Base-by-base conservation (phyloP, 257 asterid genomes). In the Scutellaria barbata region DNA sequence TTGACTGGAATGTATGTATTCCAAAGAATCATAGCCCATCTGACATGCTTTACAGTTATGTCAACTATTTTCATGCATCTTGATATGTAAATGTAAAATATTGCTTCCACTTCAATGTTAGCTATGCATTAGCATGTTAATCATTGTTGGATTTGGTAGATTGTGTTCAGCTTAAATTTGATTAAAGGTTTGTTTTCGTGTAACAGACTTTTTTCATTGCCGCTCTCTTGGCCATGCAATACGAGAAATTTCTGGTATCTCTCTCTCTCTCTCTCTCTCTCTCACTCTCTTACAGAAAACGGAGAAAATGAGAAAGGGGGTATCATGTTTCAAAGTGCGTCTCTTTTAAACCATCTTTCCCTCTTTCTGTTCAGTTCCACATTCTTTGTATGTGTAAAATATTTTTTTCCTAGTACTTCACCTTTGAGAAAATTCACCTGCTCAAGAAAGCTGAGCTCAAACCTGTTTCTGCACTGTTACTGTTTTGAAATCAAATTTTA, bases 151-250 rank as follows among this genome's bases (percentile, higher is more conserved):
- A 39, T 17, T 22, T 41, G 74, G 56, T 10, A 43, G 56, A 69
- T 55, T 18, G 39, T 56, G 37, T n/a, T 25, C 39, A 25, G 46
- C 50, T 60, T 59, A 47, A 35, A 51, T 40, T 72, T 62, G 43
- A 39, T 64, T 43, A 42, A 47, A n/a, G 22, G 61, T 64, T 54
- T 65, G 22, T 60, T 73, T 65, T 73, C 52, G 9, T 71, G 61
- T 77, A 63, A 50, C 81, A 77, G 81, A 77, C 81, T 47, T 74
- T 77, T 64, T 77, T 77, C 77, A 77, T 77, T 50, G 81, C 77
- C n/a, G 81, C 81, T 50, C 81, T 77, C 70, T 77, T 77, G 74
- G 81, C 81, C 43, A 77, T 77, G 81, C 81, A 77, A 77, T 77
- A 77, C 16, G 77, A 77, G n/a, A 77, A 77, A 59, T 11, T 77